Conservation (phyloP, 139 green algal genomes). For the Marvania coccoides region DNA sequence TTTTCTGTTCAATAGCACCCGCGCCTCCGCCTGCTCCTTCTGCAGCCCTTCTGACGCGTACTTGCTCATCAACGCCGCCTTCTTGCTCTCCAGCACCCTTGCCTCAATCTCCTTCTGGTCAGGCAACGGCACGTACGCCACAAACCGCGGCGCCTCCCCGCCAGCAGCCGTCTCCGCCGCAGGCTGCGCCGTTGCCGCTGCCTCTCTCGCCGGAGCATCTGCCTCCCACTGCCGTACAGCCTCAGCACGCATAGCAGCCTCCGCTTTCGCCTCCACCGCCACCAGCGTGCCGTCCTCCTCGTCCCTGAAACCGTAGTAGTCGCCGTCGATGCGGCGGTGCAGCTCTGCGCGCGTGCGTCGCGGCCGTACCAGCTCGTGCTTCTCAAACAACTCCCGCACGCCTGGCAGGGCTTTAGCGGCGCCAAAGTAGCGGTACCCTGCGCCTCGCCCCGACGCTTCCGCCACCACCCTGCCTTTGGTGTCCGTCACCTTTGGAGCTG, state of each 20-base stretch:
- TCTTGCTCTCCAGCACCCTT: slow-evolving; percentile 89
- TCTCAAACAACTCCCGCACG: slow-evolving; percentile 98
- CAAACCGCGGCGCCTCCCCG: slow-evolving; percentile 49
- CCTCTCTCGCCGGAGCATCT: slow-evolving; percentile 52
- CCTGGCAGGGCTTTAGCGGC: slow-evolving; percentile 96
- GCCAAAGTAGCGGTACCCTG: slow-evolving; percentile 93
- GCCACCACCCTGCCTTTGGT: slow-evolving; percentile 43
- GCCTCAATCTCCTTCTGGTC: slow-evolving; percentile 89
- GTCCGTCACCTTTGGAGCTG: slow-evolving; percentile 60
- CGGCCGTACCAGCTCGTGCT: slow-evolving; percentile 48
- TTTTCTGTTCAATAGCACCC: slow-evolving; percentile 61
- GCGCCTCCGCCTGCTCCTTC: slow-evolving; percentile 67
- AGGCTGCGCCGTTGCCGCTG: slow-evolving; percentile 1
- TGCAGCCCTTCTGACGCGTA: slow-evolving; percentile 68
- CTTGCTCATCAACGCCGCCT: slow-evolving; percentile 75
- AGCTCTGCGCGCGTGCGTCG: slow-evolving; percentile 74
- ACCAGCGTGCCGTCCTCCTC: slow-evolving; percentile 89
- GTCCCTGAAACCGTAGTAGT: slow-evolving; percentile 97
- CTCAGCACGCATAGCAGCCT: slow-evolving; percentile 54
- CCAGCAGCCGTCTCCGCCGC: background rate
- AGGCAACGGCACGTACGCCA: slow-evolving; percentile 89
- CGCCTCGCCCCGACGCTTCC: slow-evolving; percentile 38
- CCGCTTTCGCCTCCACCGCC: slow-evolving; percentile 65
- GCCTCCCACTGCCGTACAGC: slow-evolving; percentile 64
- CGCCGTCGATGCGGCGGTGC: slow-evolving; percentile 80